These are phyloP conservation scores for Pseudogymnoascus destructans DNA, from an alignment of 2,329 filamentous ascomycete genomes.

Conservation along the genomic window DNA sequence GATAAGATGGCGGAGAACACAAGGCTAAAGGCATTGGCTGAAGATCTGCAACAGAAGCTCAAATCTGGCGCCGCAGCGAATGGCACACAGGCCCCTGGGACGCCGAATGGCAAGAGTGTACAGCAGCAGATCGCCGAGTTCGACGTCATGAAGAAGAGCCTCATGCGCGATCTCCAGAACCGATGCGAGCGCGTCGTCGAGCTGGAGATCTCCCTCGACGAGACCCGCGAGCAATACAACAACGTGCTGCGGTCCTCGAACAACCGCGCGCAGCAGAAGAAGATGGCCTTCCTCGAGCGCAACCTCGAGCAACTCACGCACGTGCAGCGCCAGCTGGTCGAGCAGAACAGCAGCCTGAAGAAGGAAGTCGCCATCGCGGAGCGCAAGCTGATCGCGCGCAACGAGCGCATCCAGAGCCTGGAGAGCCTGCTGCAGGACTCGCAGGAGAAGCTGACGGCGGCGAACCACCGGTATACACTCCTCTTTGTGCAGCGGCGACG, in stretches of 20 bases:
- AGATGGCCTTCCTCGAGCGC: conserved; percentile 98
- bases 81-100: conserved; percentile 33
- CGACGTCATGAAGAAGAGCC: conserved; percentile 98
- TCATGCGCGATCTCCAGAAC: conserved; percentile 98
- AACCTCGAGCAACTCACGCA: conserved; percentile 96
- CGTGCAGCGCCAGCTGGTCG: conserved; percentile 91
- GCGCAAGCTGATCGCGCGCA: conserved; percentile 88
- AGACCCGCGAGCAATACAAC: conserved; percentile 98
- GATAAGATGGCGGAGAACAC: conserved; percentile 72
- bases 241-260: conserved; percentile 93
- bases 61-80: conserved; percentile 53
- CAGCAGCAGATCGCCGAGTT: conserved; percentile 98
- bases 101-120: conserved; percentile 75
- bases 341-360: conserved; percentile 94
- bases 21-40: conserved; percentile 66
- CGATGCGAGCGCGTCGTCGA: conserved; percentile 96
- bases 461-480: conserved; percentile 78
- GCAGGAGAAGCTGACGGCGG: conserved; percentile 94
- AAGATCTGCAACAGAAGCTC: conserved; percentile 62
- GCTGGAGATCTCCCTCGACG: conserved; percentile 92
- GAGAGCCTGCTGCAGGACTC: conserved; percentile 89
- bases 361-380: conserved; percentile 99
- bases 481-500: conserved; percentile 10
- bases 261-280: conserved; percentile 98
- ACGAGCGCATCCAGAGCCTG: conserved; percentile 90